These are phyloP conservation scores for Vitis rotundifolia DNA, from an alignment of 164 flowering plant species.

Conservation along the genomic window DNA sequence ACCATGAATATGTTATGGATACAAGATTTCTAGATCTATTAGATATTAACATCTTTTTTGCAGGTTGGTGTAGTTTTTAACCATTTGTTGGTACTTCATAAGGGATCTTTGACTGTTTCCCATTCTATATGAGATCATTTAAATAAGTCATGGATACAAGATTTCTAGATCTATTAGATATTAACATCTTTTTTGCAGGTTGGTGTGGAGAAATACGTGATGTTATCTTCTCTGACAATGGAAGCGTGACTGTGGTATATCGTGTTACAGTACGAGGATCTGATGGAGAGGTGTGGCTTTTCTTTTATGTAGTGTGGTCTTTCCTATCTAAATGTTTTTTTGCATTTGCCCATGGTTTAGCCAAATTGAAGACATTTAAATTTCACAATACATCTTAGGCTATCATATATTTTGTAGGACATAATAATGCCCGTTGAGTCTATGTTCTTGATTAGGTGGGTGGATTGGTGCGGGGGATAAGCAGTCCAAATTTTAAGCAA, in stretches of 20 bases:
- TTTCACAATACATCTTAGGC: neutral
- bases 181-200: conserved; percentile 45
- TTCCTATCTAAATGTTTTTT: neutral
- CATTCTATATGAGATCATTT: neutral
- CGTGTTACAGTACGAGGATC: conserved; percentile 95
- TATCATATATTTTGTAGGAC: neutral
- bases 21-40: too few relatives aligned
- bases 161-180: neutral
- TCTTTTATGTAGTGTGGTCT: neutral
- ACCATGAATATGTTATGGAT: too few relatives aligned
- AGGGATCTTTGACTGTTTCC: too few relatives aligned
- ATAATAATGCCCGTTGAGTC: too few relatives aligned
- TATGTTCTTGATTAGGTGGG: too few relatives aligned
- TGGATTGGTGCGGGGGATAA: too few relatives aligned
- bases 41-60: too few relatives aligned
- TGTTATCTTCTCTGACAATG: conserved; percentile 83
- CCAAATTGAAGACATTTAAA: neutral
- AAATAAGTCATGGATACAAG: neutral
- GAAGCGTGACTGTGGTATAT: conserved; percentile 89
- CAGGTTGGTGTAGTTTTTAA: too few relatives aligned
- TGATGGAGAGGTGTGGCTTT: conserved; percentile 86
- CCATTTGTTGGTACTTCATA: too few relatives aligned
- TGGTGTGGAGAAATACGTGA: conserved; percentile 99
- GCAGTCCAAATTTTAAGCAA: too few relatives aligned
- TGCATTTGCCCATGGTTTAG: neutral